Percentiles rank a stretch among this genome's conserved stretches.
Evolutionary conservation across 2,329 filamentous ascomycete genomes (phyloP).

Genomic region (Cladosporium sp.): DNA sequence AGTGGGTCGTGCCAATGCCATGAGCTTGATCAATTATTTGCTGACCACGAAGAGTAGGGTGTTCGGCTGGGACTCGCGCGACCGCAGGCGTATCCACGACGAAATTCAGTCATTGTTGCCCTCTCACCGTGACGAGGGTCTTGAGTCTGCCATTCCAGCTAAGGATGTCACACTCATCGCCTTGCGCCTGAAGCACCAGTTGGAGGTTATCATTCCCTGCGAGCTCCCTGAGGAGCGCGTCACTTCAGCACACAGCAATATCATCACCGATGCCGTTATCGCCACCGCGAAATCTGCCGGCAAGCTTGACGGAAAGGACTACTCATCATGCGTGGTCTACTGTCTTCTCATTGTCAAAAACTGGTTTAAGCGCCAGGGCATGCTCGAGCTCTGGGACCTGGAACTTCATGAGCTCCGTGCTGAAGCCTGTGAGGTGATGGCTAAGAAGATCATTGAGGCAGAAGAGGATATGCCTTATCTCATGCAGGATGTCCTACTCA

Average conservation of each 20-base stretch:
- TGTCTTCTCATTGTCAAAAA: constrained; percentile 70
- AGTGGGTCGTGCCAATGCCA: constrained; percentile 13
- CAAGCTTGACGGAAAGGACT: constrained; percentile 44
- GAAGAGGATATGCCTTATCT: constrained; percentile 78
- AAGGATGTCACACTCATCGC: constrained; percentile 84
- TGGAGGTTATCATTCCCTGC: constrained; percentile 85
- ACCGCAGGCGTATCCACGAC: constrained; percentile 38
- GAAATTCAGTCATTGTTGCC: constrained; percentile 55
- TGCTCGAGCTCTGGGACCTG: constrained; percentile 85
- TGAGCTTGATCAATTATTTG: not conserved
- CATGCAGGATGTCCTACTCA: constrained; percentile 75
- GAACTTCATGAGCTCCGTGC: constrained; percentile 76
- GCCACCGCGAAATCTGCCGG: constrained; percentile 78
- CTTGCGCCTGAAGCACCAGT: constrained; percentile 81
- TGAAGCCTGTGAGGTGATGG: constrained; percentile 82
- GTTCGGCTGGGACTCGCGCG: constrained; percentile 31
- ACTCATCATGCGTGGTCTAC: constrained; percentile 77
- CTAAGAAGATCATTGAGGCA: constrained; percentile 78
- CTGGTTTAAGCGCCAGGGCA: constrained; percentile 76
- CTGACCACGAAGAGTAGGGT: constrained; percentile 6
- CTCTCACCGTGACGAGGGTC: constrained; percentile 52
- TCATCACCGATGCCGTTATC: constrained; percentile 79
- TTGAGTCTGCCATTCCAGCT: constrained; percentile 66
- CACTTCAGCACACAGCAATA: constrained; percentile 73
- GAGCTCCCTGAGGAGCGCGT: constrained; percentile 75